These are phyloP conservation scores for Colletotrichum sp. DNA, from an alignment of 2,329 filamentous ascomycete species.

Conservation along the genomic window DNA sequence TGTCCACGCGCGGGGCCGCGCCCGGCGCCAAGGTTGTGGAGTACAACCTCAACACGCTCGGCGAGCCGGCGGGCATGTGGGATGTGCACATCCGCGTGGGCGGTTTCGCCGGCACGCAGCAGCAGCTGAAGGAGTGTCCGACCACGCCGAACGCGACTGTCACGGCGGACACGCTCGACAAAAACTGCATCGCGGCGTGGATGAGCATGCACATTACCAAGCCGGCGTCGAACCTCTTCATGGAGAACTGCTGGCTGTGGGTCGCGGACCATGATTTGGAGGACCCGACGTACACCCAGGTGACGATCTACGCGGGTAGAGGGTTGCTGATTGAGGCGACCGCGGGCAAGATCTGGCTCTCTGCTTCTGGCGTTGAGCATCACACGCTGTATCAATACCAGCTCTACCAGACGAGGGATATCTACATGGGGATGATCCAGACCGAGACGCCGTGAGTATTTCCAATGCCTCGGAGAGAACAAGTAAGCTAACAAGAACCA, in stretches of 20 bases:
- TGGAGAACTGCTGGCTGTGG: constrained; percentile 53
- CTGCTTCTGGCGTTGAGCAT: constrained; percentile 71
- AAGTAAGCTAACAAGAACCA: background rate
- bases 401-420: constrained; percentile 61
- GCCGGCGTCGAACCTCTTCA: constrained; percentile 40
- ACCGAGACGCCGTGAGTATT: constrained; percentile 57
- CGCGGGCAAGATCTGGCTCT: constrained; percentile 61
- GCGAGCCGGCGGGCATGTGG: constrained; percentile 66
- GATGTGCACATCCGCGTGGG: constrained; percentile 80
- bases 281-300: constrained; percentile 49
- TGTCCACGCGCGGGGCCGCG: constrained; percentile 70
- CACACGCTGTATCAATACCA: constrained; percentile 73
- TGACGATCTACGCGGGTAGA: constrained; percentile 58
- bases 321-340: constrained; percentile 54
- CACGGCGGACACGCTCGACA: constrained; percentile 11
- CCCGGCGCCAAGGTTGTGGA: constrained; percentile 75
- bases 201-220: constrained; percentile 48
- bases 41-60: constrained; percentile 68
- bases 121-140: constrained; percentile 67
- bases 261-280: constrained; percentile 62
- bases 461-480: accelerated
- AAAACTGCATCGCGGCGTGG: constrained; percentile 45
- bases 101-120: constrained; percentile 71
- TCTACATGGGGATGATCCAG: constrained; percentile 70
- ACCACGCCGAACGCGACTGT: constrained; percentile 43